phyloP scores from a whole-genome alignment of 2,329 filamentous ascomycete genomes.

The Orbilia brochopaga region DNA sequence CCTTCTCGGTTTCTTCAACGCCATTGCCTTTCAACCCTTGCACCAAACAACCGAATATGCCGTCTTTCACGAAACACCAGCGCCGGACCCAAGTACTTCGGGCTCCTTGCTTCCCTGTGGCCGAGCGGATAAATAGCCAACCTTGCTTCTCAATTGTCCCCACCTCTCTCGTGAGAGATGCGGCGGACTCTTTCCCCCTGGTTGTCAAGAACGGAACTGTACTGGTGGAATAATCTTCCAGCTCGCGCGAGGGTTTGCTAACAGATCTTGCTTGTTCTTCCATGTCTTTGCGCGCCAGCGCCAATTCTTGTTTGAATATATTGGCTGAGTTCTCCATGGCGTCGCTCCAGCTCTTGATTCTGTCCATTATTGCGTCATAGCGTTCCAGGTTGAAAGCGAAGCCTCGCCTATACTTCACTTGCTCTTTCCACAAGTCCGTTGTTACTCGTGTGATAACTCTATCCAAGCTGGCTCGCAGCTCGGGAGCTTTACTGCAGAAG shows the following conservation, averaged over 20 bases:
- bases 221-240: constrained; percentile 89
- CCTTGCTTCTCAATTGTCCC: constrained; percentile 81
- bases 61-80: constrained; percentile 95
- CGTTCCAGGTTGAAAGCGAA: constrained; percentile 68
- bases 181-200: constrained; percentile 41
- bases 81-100: constrained; percentile 86
- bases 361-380: constrained; percentile 82
- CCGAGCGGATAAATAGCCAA: constrained; percentile 83
- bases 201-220: constrained; percentile 78
- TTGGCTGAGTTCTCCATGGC: constrained; percentile 92
- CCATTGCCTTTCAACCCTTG: constrained; percentile 79
- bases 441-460: constrained; percentile 84
- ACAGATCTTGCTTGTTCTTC: constrained; percentile 75
- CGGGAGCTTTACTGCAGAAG: constrained; percentile 85
- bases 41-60: constrained; percentile 93
- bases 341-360: constrained; percentile 87
- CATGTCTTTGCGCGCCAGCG: constrained; percentile 78
- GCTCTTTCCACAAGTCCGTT: constrained; percentile 85
- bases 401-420: constrained; percentile 73
- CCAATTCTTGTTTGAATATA: constrained; percentile 79
- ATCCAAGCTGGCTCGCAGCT: constrained; percentile 82
- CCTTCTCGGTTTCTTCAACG: constrained; percentile 90
- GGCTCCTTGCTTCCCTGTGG: constrained; percentile 80
- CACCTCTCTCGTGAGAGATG: constrained; percentile 33
- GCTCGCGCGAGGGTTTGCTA: constrained; percentile 82